Evolutionary conservation across 2,329 filamentous ascomycete genomes (phyloP).

Genomic region (Aspergillus carbonarius): DNA sequence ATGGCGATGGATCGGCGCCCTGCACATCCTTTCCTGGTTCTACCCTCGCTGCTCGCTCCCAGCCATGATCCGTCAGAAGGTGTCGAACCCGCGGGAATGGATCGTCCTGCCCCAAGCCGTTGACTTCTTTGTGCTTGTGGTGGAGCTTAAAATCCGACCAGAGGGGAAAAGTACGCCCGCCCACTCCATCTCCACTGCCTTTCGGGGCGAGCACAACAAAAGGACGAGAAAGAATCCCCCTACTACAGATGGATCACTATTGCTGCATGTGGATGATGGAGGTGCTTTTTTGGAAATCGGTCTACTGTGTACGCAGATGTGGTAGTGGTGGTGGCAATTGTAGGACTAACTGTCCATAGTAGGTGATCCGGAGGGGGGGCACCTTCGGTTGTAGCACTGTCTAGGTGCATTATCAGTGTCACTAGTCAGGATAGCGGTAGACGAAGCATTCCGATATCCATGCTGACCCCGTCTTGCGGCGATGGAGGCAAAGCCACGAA

Average conservation of each 20-base stretch:
- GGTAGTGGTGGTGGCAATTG: background rate
- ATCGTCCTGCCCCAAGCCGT: conserved; percentile 27
- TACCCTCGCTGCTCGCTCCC: conserved; percentile 20
- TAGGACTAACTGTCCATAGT: background rate
- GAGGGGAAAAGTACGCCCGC: conserved; percentile 2
- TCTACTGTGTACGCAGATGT: background rate
- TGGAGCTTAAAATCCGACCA: conserved; percentile 7
- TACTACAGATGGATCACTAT: background rate
- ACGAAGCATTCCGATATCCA: conserved; percentile 1
- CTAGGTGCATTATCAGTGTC: background rate
- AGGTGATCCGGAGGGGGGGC: background rate
- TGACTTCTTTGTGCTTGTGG: conserved; percentile 4
- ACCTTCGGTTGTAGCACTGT: background rate
- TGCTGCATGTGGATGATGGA: background rate
- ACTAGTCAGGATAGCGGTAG: background rate
- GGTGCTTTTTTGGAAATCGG: background rate
- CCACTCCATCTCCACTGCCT: background rate
- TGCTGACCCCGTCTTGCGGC: background rate
- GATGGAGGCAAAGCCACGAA: background rate
- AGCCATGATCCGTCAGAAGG: conserved; percentile 25
- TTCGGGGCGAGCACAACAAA: background rate
- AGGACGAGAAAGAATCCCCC: background rate
- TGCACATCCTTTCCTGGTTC: conserved; percentile 25
- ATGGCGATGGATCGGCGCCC: conserved; percentile 27
- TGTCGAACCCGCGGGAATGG: conserved; percentile 28